These are phyloP conservation scores for Trametes polyzona DNA, from an alignment of 1,284 basidiomycete species.

Conservation along the genomic window DNA sequence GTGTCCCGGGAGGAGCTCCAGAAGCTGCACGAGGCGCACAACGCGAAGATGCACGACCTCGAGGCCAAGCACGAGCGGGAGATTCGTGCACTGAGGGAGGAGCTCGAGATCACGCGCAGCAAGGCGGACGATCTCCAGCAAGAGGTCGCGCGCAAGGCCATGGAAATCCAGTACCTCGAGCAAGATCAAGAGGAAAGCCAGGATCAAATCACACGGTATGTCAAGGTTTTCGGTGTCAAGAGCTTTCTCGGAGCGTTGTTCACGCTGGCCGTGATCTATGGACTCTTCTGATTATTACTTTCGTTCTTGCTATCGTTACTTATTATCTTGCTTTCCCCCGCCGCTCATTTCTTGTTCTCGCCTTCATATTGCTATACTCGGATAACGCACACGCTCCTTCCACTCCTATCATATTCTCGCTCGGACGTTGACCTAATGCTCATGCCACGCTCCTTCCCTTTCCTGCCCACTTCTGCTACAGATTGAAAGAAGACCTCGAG, in stretches of 20 bases:
- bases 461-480: conserved; percentile 39
- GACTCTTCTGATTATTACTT: conserved; percentile 47
- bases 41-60: conserved; percentile 78
- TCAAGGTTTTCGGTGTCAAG: conserved; percentile 61
- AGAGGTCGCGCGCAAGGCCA: conserved; percentile 67
- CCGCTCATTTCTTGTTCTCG: not conserved
- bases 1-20: conserved; percentile 77
- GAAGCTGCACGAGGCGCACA: conserved; percentile 79
- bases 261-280: conserved; percentile 59
- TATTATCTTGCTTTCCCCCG: conserved; percentile 2
- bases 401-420: conserved; percentile 13
- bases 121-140: conserved; percentile 61
- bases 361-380: conserved; percentile 1
- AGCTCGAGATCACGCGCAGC: conserved; percentile 61
- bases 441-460: conserved; percentile 40
- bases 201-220: conserved; percentile 79
- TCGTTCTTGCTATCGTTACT: conserved; percentile 19
- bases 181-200: conserved; percentile 75
- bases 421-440: conserved; percentile 49
- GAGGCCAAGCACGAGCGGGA: conserved; percentile 71
- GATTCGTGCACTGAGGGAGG: conserved; percentile 57
- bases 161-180: conserved; percentile 81
- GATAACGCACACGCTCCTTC: conserved; percentile 8
- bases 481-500: conserved; percentile 70
- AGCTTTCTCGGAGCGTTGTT: conserved; percentile 57